These are phyloP conservation scores for Thoreauomyces humboldtii DNA, from an alignment of 192 early-diverging fungal species.

Conservation along the genomic window DNA sequence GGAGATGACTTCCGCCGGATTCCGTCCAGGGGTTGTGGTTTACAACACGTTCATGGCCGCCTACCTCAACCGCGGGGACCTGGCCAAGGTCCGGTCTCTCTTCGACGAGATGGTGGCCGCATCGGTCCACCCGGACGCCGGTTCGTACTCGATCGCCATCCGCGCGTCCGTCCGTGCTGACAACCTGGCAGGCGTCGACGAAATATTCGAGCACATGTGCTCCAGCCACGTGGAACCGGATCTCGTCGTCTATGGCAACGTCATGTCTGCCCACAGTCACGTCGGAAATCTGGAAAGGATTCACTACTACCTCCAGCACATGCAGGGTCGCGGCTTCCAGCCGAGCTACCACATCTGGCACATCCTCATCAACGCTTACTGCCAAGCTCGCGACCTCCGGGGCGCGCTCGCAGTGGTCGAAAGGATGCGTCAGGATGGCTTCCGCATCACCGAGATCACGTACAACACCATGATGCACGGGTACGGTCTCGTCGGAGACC, in stretches of 20 bases:
- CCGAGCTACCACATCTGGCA: slow-evolving; percentile 14
- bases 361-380: slow-evolving; percentile 29
- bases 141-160: slow-evolving; percentile 11
- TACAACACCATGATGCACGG: slow-evolving; percentile 35
- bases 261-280: slow-evolving; percentile 8
- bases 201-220: slow-evolving; percentile 19
- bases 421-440: slow-evolving; percentile 9
- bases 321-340: slow-evolving; percentile 5
- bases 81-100: background rate
- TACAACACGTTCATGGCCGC: slow-evolving; percentile 35
- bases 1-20: slow-evolving; percentile 17
- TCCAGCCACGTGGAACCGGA: slow-evolving; percentile 19
- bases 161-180: background rate
- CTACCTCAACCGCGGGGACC: slow-evolving; percentile 17
- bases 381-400: slow-evolving; percentile 20
- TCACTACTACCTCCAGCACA: slow-evolving; percentile 7
- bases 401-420: slow-evolving; percentile 20
- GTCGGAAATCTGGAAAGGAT: slow-evolving; percentile 4
- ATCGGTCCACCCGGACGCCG: slow-evolving; percentile 13
- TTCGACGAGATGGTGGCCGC: slow-evolving; percentile 12
- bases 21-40: slow-evolving; percentile 2
- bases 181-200: slow-evolving; percentile 16
- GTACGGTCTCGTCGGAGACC: slow-evolving; percentile 24
- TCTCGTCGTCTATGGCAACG: slow-evolving; percentile 15
- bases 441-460: background rate